These are phyloP conservation scores for Leccinum fuscescens DNA, from an alignment of 1,284 basidiomycete genomes.

Conservation along the genomic window DNA sequence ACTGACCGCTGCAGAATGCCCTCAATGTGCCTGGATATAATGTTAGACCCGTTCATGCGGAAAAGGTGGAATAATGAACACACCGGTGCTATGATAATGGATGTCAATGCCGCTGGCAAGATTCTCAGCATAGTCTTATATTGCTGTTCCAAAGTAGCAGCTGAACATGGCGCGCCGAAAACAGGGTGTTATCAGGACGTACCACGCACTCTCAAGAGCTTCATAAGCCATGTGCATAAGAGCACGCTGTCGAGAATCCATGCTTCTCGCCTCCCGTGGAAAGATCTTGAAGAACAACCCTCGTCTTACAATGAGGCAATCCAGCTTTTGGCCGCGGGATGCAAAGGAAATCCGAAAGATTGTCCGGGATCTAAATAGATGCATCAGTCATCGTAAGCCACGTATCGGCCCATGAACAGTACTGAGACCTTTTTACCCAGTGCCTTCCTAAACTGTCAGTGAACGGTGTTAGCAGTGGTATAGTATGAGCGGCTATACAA, in stretches of 20 bases:
- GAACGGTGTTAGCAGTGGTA: constrained; percentile 44
- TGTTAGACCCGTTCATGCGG: constrained; percentile 6
- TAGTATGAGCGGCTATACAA: constrained; percentile 70
- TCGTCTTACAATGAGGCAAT: constrained; percentile 41
- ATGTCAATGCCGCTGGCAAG: constrained; percentile 41
- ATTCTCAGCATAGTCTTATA: constrained; percentile 67
- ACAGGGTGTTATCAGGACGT: constrained; percentile 55
- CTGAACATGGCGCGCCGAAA: constrained; percentile 56
- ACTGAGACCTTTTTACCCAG: constrained; percentile 53
- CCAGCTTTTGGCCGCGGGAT: constrained; percentile 27
- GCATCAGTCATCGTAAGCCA: constrained; percentile 1
- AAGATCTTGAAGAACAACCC: constrained; percentile 68
- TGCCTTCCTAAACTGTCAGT: constrained; percentile 51
- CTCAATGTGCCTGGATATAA: constrained; percentile 55
- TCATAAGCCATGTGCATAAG: constrained; percentile 64
- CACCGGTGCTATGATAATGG: constrained; percentile 70
- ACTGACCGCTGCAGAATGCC: constrained; percentile 66
- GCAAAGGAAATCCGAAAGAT: constrained; percentile 48
- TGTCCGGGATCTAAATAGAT: constrained; percentile 51
- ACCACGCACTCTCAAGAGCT: constrained; percentile 68
- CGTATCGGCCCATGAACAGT: constrained; percentile 36
- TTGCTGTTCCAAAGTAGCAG: constrained; percentile 64
- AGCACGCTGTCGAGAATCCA: constrained; percentile 74
- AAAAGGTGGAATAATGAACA: constrained; percentile 12
- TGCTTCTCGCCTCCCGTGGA: constrained; percentile 66